These are phyloP conservation scores for Immersiporthe knoxdaviesiana DNA, from an alignment of 2,329 filamentous ascomycete species.

Conservation along the genomic window DNA sequence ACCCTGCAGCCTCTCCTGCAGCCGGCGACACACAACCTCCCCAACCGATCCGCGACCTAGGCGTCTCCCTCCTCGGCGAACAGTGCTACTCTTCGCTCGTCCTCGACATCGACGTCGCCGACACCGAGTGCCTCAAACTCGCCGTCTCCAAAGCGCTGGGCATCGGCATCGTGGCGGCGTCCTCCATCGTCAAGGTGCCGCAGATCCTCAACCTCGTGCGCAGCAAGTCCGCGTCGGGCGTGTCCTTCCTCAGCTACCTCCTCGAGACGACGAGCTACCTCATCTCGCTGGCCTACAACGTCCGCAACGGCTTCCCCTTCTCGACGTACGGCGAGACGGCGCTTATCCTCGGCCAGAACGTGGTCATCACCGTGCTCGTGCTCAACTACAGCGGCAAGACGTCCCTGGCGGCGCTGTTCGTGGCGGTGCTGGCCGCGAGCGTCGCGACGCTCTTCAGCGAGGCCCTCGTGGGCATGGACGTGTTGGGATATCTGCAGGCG, in stretches of 20 bases:
- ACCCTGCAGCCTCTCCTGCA: slow-evolving; percentile 69
- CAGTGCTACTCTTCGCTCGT: slow-evolving; percentile 85
- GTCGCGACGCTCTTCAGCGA: slow-evolving; percentile 72
- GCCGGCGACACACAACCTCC: slow-evolving; percentile 74
- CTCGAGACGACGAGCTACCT: slow-evolving; percentile 89
- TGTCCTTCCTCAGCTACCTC: slow-evolving; percentile 88
- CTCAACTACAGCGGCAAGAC: slow-evolving; percentile 77
- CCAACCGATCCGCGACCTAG: slow-evolving; percentile 74
- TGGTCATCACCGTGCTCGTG: slow-evolving; percentile 85
- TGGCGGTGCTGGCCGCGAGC: slow-evolving; percentile 73
- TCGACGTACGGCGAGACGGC: slow-evolving; percentile 96
- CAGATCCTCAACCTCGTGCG: slow-evolving; percentile 91
- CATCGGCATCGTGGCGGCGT: slow-evolving; percentile 89
- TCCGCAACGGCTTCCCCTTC: slow-evolving; percentile 89
- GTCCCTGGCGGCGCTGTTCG: slow-evolving; percentile 72
- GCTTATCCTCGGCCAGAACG: slow-evolving; percentile 88
- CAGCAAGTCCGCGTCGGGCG: slow-evolving; percentile 78
- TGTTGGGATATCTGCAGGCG: slow-evolving; percentile 77
- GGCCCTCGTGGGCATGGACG: slow-evolving; percentile 65
- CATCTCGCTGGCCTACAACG: slow-evolving; percentile 89
- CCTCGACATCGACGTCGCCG: slow-evolving; percentile 78
- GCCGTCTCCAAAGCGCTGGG: slow-evolving; percentile 91
- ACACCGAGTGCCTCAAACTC: slow-evolving; percentile 81
- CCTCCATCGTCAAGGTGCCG: slow-evolving; percentile 91
- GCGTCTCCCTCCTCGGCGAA: slow-evolving; percentile 78